Evolutionary conservation across 805 yeast species (phyloP).

Genomic region (Isabelozyma heimii): DNA sequence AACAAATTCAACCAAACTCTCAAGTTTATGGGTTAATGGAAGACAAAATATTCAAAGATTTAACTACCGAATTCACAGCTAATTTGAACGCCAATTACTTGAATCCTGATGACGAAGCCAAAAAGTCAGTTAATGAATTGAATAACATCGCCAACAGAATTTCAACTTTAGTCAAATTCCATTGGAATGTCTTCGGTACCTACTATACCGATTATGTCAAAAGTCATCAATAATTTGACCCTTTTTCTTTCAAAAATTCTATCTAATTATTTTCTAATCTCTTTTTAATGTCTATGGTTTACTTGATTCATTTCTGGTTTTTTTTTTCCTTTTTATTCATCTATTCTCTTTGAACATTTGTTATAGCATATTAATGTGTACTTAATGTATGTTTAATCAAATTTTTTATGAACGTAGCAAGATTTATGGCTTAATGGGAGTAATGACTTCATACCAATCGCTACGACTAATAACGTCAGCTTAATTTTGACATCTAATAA

Average conservation of each 20-base stretch:
- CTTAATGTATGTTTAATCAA: not conserved
- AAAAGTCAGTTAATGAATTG: constrained; percentile 39
- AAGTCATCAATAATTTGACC: not conserved
- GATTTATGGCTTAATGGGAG: too few species aligned
- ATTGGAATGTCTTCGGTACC: constrained; percentile 79
- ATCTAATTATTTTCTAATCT: not conserved
- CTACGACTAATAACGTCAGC: too few species aligned
- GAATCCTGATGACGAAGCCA: not conserved
- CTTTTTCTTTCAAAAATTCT: not conserved
- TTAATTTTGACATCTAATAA: too few species aligned
- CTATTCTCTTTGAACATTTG: not conserved
- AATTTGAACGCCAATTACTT: not conserved
- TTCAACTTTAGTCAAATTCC: constrained; percentile 68
- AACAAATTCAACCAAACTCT: constrained; percentile 82
- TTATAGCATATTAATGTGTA: not conserved
- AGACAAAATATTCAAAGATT: constrained; percentile 54
- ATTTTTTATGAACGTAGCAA: too few species aligned
- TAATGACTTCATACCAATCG: too few species aligned
- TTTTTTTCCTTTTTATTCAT: not conserved
- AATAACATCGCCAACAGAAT: constrained; percentile 57
- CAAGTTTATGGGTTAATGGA: constrained; percentile 77
- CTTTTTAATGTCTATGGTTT: not conserved
- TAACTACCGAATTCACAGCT: constrained; percentile 35
- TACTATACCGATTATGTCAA: constrained; percentile 49
- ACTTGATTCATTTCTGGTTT: not conserved